phyloP scores from a whole-genome alignment of 73 alveolate genomes.

The Paramecium caudatum region DNA sequence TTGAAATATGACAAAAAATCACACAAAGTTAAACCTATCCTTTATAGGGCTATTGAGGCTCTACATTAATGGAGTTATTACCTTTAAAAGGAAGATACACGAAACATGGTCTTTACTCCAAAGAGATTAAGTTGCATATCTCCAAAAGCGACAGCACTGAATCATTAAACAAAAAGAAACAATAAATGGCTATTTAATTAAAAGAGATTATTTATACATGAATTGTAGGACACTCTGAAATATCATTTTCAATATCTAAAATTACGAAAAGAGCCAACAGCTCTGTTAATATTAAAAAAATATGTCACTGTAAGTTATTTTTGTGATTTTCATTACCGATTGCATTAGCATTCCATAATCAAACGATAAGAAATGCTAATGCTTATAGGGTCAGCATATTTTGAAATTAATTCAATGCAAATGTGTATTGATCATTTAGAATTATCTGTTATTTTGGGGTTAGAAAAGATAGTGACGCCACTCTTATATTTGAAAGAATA shows the following conservation, averaged over 20 bases:
- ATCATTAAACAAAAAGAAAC: background rate
- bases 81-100: constrained; percentile 24
- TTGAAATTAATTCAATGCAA: constrained; percentile 8
- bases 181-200: constrained; percentile 34
- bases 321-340: background rate
- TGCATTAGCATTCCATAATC: background rate
- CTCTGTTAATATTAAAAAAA: constrained; percentile 45
- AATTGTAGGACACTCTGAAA: background rate
- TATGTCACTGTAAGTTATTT: constrained; percentile 30
- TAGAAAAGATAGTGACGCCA: background rate
- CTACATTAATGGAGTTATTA: background rate
- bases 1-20: constrained; percentile 46
- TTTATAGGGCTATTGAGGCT: constrained; percentile 28
- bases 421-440: background rate
- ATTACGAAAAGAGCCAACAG: background rate
- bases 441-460: constrained; percentile 7
- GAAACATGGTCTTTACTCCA: background rate
- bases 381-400: constrained; percentile 24
- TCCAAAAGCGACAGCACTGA: constrained; percentile 12
- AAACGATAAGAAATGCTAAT: constrained; percentile 15
- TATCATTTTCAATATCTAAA: background rate
- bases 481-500: background rate
- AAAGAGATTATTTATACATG: background rate
- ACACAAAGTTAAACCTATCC: constrained; percentile 46
- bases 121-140: constrained; percentile 48